Evolutionary conservation across 768 basidiomycete genomes (phyloP).

Genomic region (Trametes cubensis): DNA sequence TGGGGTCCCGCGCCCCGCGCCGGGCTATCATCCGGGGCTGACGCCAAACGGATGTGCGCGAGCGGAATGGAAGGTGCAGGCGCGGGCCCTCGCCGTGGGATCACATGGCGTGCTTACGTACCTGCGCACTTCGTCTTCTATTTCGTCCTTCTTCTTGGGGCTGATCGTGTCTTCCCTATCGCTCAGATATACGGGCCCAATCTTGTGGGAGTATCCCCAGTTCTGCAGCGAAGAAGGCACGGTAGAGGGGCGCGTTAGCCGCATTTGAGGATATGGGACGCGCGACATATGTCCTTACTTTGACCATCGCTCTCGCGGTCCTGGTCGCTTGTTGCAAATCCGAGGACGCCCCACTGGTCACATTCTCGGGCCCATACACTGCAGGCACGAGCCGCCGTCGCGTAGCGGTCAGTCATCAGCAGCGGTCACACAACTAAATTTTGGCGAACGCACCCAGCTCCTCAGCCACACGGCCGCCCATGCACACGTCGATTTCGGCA

Average conservation of each 20-base stretch:
- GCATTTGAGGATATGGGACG: not conserved
- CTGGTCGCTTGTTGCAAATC: constrained; percentile 82
- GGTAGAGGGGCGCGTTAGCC: constrained; percentile 1
- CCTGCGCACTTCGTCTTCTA: constrained; percentile 86
- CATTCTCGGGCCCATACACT: constrained; percentile 88
- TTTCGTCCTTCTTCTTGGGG: constrained; percentile 75
- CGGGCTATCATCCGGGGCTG: not conserved
- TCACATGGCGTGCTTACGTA: constrained; percentile 44
- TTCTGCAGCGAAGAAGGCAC: constrained; percentile 43
- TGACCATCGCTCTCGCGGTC: constrained; percentile 86
- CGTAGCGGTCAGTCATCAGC: constrained; percentile 8
- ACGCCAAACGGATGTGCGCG: constrained; percentile 2
- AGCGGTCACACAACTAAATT: constrained; percentile 14
- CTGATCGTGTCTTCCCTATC: constrained; percentile 73
- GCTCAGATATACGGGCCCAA: constrained; percentile 83
- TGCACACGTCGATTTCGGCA: constrained; percentile 85
- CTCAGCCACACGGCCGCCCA: constrained; percentile 96
- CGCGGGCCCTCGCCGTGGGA: constrained; percentile 15
- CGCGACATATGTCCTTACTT: constrained; percentile 50
- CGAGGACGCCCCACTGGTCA: constrained; percentile 90
- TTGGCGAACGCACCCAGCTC: constrained; percentile 64
- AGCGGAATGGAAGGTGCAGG: constrained; percentile 3
- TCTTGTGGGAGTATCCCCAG: constrained; percentile 76
- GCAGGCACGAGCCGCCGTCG: constrained; percentile 25
- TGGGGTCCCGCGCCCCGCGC: constrained; percentile 3